Percentiles rank a stretch among this genome's conserved stretches.
Evolutionary conservation across 2,329 filamentous ascomycete genomes (phyloP).

Genomic region (Colletotrichum tropicicola): DNA sequence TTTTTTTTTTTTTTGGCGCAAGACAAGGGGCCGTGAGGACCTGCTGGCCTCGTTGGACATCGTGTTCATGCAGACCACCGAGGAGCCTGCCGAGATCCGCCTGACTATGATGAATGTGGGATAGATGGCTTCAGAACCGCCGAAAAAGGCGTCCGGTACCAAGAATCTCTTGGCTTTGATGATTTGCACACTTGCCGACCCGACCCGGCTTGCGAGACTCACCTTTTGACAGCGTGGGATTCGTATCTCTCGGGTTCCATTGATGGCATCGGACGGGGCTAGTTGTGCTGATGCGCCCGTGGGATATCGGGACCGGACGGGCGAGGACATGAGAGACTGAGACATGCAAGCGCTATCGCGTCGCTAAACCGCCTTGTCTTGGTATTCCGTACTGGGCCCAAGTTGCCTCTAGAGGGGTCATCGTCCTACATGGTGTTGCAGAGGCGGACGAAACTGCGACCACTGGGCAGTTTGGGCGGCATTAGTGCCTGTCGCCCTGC

Average conservation of each 20-base stretch:
- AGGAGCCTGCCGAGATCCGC: background rate
- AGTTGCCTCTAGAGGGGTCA: background rate
- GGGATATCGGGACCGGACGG: background rate
- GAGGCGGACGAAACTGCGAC: background rate
- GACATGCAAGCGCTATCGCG: background rate
- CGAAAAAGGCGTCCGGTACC: background rate
- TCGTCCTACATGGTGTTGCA: background rate
- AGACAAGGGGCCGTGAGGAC: too few relatives aligned
- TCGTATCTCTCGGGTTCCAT: slow-evolving; percentile 11
- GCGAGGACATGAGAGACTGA: background rate
- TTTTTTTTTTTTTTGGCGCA: too few relatives aligned
- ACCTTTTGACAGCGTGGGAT: background rate
- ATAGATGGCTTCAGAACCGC: background rate
- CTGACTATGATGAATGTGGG: background rate
- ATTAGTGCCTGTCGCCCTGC: slow-evolving; percentile 1
- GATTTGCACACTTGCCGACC: slow-evolving; percentile 17
- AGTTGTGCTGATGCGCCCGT: background rate
- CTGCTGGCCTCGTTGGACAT: too few relatives aligned
- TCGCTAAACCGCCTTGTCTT: slow-evolving; percentile 18
- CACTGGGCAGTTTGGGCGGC: background rate
- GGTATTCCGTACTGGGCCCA: background rate
- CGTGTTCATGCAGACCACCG: background rate
- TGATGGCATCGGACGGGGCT: background rate
- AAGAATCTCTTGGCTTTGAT: background rate
- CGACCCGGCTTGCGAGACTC: background rate